Percentiles rank a stretch among this genome's conserved stretches.
These are phyloP conservation scores for Trichoderma erinaceum DNA, from an alignment of 495 filamentous ascomycete genomes.

Conservation along the genomic window DNA sequence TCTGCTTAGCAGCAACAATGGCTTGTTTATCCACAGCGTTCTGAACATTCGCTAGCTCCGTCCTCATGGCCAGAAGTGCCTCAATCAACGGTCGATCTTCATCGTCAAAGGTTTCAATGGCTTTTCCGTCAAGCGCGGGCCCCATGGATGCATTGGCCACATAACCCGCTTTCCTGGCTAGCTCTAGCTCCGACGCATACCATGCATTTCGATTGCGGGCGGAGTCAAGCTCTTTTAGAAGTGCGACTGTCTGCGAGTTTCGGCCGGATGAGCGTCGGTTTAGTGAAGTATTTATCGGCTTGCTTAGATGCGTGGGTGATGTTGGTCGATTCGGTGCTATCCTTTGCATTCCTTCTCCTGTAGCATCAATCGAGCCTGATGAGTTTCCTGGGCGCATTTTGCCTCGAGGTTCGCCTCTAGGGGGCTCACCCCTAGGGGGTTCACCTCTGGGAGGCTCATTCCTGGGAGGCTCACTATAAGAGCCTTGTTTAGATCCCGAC, in stretches of 20 bases:
- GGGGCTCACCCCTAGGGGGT: neutral
- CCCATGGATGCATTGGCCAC: constrained; percentile 63
- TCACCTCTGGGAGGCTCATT: neutral
- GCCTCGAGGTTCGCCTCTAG: neutral
- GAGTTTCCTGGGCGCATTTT: neutral
- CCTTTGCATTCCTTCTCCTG: constrained; percentile 33
- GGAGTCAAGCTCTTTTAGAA: constrained; percentile 77
- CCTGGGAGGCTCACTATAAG: neutral
- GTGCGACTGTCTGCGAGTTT: constrained; percentile 53
- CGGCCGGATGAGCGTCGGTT: constrained; percentile 43
- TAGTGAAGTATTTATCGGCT: constrained; percentile 47
- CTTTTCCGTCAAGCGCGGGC: constrained; percentile 68
- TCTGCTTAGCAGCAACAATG: constrained; percentile 72
- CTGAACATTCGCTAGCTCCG: constrained; percentile 78
- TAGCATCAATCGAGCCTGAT: constrained; percentile 44
- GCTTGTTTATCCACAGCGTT: constrained; percentile 80
- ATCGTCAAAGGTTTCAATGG: constrained; percentile 71
- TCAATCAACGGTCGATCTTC: constrained; percentile 90
- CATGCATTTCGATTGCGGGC: constrained; percentile 84
- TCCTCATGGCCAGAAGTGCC: constrained; percentile 83
- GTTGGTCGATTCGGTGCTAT: constrained; percentile 37
- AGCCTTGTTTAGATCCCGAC: constrained; percentile 1
- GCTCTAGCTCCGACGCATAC: constrained; percentile 90
- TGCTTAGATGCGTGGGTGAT: constrained; percentile 46
- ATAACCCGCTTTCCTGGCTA: constrained; percentile 86